These are phyloP conservation scores for Quercus mongolica DNA, from an alignment of 306 rosid species.

Conservation along the genomic window DNA sequence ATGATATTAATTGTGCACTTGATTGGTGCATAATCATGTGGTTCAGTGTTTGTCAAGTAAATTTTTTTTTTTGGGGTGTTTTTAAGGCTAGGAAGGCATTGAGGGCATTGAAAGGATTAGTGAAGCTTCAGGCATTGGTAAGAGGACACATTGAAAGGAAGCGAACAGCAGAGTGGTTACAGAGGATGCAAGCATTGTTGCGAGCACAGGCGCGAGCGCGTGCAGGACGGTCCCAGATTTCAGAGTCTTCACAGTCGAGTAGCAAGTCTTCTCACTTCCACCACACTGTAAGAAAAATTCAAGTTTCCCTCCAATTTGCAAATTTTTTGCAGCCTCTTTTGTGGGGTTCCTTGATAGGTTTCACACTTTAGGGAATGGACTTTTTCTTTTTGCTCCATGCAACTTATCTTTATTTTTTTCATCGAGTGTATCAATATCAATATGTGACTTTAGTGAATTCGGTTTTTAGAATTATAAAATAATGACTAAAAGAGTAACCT, in stretches of 20 bases:
- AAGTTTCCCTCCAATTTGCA: neutral
- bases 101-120: slow-evolving; percentile 77
- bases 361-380: neutral
- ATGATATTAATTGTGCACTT: neutral
- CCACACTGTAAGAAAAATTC: slow-evolving; percentile 43
- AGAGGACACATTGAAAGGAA: slow-evolving; percentile 83
- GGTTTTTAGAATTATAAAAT: no score
- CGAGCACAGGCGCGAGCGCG: slow-evolving; percentile 55
- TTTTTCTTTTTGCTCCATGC: neutral
- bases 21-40: neutral
- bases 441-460: no score
- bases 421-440: no score
- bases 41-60: neutral
- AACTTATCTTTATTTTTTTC: neutral
- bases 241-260: slow-evolving; percentile 30
- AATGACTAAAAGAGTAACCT: neutral
- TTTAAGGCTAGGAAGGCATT: slow-evolving; percentile 84
- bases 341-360: neutral
- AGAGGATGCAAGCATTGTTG: slow-evolving; percentile 50
- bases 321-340: neutral
- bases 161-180: slow-evolving; percentile 57
- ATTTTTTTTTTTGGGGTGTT: neutral
- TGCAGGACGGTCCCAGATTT: slow-evolving; percentile 32
- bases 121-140: slow-evolving; percentile 80
- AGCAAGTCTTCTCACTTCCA: slow-evolving; percentile 40